These are phyloP conservation scores for Citrus inodora DNA, from an alignment of 345 rosid genomes.

Conservation along the genomic window DNA sequence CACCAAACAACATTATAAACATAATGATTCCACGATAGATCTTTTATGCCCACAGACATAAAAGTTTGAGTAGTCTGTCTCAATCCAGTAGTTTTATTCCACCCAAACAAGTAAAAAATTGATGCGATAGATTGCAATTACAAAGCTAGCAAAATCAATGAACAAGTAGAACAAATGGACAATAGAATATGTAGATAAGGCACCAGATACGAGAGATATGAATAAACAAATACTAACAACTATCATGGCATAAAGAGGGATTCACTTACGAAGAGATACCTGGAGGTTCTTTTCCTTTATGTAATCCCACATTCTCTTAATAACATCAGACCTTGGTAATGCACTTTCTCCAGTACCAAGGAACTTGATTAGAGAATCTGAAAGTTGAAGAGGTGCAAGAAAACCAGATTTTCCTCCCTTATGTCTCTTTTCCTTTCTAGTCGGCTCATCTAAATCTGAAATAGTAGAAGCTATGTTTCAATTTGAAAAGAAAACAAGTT, in stretches of 20 bases:
- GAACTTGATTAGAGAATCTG: constrained; percentile 47
- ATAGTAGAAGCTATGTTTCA: not conserved
- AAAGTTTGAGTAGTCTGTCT: not conserved
- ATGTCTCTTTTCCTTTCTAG: constrained; percentile 45
- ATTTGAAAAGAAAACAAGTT: not conserved
- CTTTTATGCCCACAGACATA: not conserved
- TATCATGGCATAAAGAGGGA: not conserved
- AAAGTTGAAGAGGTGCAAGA: constrained; percentile 54
- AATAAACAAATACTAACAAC: not conserved
- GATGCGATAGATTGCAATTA: not conserved
- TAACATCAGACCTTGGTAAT: constrained; percentile 38
- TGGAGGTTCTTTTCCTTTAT: constrained; percentile 46
- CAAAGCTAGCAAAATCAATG: not conserved
- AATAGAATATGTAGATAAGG: not conserved
- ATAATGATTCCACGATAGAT: not conserved
- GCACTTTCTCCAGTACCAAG: constrained; percentile 50
- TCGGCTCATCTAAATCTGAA: constrained; percentile 39
- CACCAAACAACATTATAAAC: not conserved
- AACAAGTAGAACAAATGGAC: not conserved
- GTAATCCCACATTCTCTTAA: constrained; percentile 52
- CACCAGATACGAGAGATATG: not conserved
- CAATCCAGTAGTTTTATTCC: not conserved
- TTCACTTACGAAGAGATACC: constrained; percentile 21
- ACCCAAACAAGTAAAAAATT: not conserved
- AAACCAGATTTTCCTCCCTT: constrained; percentile 46